Evolutionary conservation across 192 early-diverging fungal species (phyloP).

Genomic region (Backusella morwellensis): DNA sequence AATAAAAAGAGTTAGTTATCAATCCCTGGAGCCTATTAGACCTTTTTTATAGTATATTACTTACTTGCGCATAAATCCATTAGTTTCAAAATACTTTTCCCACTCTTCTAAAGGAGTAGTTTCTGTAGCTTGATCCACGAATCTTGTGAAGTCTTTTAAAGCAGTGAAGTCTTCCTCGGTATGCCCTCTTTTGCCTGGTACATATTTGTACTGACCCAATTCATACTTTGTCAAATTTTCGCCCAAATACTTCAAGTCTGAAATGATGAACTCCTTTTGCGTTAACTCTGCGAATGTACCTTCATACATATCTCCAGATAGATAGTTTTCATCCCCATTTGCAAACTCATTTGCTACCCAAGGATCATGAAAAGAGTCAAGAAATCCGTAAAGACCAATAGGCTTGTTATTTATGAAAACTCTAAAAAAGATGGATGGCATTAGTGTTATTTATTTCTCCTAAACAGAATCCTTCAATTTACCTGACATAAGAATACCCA

Average conservation of each 20-base stretch:
- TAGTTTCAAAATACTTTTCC: neutral
- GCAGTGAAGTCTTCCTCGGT: neutral
- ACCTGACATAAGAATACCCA: slow-evolving; percentile 5
- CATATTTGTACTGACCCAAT: neutral
- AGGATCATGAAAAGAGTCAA: slow-evolving; percentile 4
- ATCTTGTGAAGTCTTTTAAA: slow-evolving; percentile 4
- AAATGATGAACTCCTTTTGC: neutral
- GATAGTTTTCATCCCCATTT: neutral
- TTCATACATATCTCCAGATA: slow-evolving; percentile 7
- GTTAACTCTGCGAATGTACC: neutral
- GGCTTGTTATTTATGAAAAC: slow-evolving; percentile 7
- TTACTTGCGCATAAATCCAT: slow-evolving; percentile 13
- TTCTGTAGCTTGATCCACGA: neutral
- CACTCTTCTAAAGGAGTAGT: slow-evolving; percentile 3
- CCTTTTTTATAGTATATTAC: neutral
- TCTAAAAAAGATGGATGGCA: neutral
- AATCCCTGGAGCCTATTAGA: neutral
- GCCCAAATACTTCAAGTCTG: slow-evolving; percentile 4
- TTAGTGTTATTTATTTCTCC: neutral
- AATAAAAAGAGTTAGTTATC: neutral
- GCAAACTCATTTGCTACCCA: neutral
- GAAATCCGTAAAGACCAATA: slow-evolving; percentile 3
- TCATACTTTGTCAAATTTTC: neutral
- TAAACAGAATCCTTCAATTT: neutral
- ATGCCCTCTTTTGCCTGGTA: neutral